Base-by-base conservation (phyloP, 2,329 filamentous ascomycete species). In the Magnaporthiopsis rhizophila region DNA sequence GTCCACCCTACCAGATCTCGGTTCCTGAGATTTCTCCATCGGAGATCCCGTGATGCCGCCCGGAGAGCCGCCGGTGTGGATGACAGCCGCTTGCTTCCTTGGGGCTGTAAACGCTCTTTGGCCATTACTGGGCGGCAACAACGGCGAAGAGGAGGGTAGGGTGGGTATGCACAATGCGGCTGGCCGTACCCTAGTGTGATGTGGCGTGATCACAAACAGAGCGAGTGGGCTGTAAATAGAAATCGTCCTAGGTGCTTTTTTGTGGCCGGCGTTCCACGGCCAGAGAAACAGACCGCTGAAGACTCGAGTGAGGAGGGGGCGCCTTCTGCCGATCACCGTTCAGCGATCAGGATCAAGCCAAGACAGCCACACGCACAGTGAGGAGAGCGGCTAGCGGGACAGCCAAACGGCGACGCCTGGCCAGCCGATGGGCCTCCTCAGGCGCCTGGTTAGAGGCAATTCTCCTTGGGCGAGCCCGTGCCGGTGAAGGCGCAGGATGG, bases 361-460 rank as follows among this genome's bases (percentile, higher is more conserved):
- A 60, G 26, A 24, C 26, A 24, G 38, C 32, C 38, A 38, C n/a
- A 32, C 38, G n/a, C 59, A 34, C 30, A 18, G 21, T 26, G 24
- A 21, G 6, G 30, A 6, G 24, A 26, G 32, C 38, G 34, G 13
- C 59, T 38, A 61, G 24, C 12, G 34, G 34, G 34, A 45, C 59
- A 61, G 24, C 28, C 34, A 15, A 34, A 21, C 18, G 12, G 18
- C 18, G 45, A 61, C 59, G 59, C 34, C 34, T 24, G 59, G 59
- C 38, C 34, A 61, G 30, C 21, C 34, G 34, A 28, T 13, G 59
- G n/a, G 28, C 26, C 59, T 26, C 18, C 34, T 18, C 34, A n/a
- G 50, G 24, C 69, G 68, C 70, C 38, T 75, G 71, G 76, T 77
- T 77, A 75, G 76, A 45, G 64, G 61, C 26, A 32, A 26, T 26